These are phyloP conservation scores for Daldinia eschscholtzii DNA, from an alignment of 2,329 filamentous ascomycete species.

Conservation along the genomic window DNA sequence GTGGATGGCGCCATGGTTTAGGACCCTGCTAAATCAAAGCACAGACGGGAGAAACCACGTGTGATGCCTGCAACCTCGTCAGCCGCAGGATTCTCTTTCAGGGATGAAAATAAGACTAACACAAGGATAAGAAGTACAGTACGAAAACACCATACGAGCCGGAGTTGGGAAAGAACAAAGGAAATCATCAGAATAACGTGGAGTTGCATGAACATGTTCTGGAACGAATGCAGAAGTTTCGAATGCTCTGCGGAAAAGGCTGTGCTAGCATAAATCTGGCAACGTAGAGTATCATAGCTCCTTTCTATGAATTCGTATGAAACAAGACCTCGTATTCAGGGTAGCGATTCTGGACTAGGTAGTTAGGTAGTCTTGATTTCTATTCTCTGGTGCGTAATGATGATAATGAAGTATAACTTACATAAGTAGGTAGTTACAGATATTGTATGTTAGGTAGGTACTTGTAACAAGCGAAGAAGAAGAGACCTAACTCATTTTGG, in stretches of 20 bases:
- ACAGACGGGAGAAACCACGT: conserved; percentile 40
- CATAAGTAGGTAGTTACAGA: too few relatives aligned
- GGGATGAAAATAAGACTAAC: conserved; percentile 28
- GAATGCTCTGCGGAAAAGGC: neutral
- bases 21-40: conserved; percentile 35
- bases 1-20: conserved; percentile 37
- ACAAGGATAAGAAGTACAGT: conserved; percentile 12
- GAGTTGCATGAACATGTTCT: conserved; percentile 26
- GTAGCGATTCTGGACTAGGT: conserved; percentile 13
- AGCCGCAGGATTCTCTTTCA: conserved; percentile 33
- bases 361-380: conserved; percentile 1
- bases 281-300: conserved; percentile 2
- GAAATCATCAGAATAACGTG: conserved; percentile 3
- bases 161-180: conserved; percentile 6
- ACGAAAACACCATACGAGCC: neutral
- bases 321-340: conserved; percentile 26
- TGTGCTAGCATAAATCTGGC: conserved; percentile 5
- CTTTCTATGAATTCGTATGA: conserved; percentile 16
- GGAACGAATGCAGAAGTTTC: conserved; percentile 27
- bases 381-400: neutral
- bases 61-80: conserved; percentile 38
- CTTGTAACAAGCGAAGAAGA: neutral
- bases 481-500: neutral
- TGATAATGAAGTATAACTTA: neutral
- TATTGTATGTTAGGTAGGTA: neutral